Evolutionary conservation across 768 basidiomycete species (phyloP).

Genomic region (Vararia minispora): DNA sequence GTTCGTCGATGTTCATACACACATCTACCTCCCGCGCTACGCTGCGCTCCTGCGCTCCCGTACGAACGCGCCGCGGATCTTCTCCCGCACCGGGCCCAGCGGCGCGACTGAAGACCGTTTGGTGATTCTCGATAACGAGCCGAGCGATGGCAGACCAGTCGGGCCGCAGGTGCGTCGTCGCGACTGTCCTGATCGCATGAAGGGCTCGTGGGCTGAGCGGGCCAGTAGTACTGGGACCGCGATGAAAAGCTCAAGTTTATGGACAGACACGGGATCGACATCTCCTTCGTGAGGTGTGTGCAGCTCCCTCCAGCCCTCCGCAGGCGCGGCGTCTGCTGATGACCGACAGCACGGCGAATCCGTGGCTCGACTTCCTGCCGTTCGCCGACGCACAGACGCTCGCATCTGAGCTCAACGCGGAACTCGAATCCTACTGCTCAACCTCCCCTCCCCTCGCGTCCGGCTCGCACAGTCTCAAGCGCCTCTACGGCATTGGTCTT

Average conservation of each 20-base stretch:
- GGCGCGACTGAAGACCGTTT: slow-evolving; percentile 53
- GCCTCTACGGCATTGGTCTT: slow-evolving; percentile 76
- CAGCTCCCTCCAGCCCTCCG: slow-evolving; percentile 1
- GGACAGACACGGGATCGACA: slow-evolving; percentile 70
- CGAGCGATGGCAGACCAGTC: slow-evolving; percentile 68
- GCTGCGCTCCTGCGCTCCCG: slow-evolving; percentile 57
- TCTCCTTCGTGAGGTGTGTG: slow-evolving; percentile 64
- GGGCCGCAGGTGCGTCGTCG: slow-evolving; percentile 53
- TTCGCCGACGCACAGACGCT: slow-evolving; percentile 54
- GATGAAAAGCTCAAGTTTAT: slow-evolving; percentile 76
- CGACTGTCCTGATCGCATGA: not conserved
- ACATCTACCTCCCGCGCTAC: slow-evolving; percentile 77
- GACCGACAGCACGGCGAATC: slow-evolving; percentile 68
- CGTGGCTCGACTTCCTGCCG: slow-evolving; percentile 83
- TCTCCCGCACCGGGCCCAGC: slow-evolving; percentile 32
- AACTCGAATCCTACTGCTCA: slow-evolving; percentile 72
- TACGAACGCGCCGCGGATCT: slow-evolving; percentile 53
- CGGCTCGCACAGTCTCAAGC: slow-evolving; percentile 31
- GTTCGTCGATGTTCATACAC: slow-evolving; percentile 77
- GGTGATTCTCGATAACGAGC: slow-evolving; percentile 71
- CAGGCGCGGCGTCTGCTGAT: not conserved
- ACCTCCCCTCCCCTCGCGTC: slow-evolving; percentile 37
- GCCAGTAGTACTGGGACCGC: slow-evolving; percentile 59
- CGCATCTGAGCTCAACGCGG: slow-evolving; percentile 61
- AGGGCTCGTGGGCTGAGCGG: not conserved